These are phyloP conservation scores for Pythium volutum DNA, from an alignment of 352 stramenopile species.

Conservation along the genomic window DNA sequence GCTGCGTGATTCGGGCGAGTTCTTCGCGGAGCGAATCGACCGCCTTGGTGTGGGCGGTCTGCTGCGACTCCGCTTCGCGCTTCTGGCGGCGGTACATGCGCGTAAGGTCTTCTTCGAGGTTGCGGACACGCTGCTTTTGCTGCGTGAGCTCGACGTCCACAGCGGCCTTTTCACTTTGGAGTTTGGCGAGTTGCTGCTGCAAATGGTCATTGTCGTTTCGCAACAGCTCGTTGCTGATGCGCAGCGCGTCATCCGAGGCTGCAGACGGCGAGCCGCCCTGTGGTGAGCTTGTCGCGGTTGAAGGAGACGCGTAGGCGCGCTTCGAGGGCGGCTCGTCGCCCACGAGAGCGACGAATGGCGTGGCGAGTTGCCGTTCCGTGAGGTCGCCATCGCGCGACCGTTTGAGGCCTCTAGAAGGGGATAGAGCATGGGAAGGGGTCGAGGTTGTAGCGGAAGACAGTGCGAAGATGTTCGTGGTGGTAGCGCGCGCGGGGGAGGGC, in stretches of 20 bases:
- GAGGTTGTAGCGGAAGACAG: not conserved
- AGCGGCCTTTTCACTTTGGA: slow-evolving; percentile 19
- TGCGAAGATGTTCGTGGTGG: not conserved
- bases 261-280: not conserved
- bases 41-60: slow-evolving; percentile 16
- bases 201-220: slow-evolving; percentile 40
- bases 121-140: slow-evolving; percentile 26
- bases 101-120: slow-evolving; percentile 40
- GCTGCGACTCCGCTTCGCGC: slow-evolving; percentile 27
- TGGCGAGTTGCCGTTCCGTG: not conserved
- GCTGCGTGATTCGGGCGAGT: slow-evolving; percentile 7
- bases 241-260: slow-evolving; percentile 27
- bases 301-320: not conserved
- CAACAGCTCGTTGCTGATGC: slow-evolving; percentile 37
- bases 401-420: slow-evolving; percentile 15
- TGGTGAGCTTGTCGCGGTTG: not conserved
- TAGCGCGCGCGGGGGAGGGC: not conserved
- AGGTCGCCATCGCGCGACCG: slow-evolving; percentile 2
- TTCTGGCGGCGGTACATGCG: slow-evolving; percentile 37
- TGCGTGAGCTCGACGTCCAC: slow-evolving; percentile 18
- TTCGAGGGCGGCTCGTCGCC: not conserved
- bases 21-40: slow-evolving; percentile 23
- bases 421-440: not conserved
- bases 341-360: not conserved
- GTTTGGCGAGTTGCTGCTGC: slow-evolving; percentile 10